These are phyloP conservation scores for Hypericum androsaemum DNA, from an alignment of 345 rosid species.

Conservation along the genomic window DNA sequence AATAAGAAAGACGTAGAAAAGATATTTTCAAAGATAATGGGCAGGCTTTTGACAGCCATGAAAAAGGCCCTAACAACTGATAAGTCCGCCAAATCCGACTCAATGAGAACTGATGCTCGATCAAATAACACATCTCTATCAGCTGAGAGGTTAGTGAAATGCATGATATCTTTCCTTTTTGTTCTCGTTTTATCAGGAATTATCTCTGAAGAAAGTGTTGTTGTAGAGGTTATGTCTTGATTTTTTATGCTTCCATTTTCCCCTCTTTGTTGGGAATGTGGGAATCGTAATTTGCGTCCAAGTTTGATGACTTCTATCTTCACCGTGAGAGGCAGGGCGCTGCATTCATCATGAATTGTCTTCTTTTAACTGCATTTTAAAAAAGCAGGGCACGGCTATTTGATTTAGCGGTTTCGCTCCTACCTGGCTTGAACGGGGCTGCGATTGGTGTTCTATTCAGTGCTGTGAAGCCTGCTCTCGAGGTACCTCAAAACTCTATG, in stretches of 20 bases:
- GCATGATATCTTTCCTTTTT: neutral
- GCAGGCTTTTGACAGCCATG: conserved; percentile 55
- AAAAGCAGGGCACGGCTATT: conserved; percentile 57
- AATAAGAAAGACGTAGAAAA: conserved; percentile 42
- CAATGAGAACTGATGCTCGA: conserved; percentile 47
- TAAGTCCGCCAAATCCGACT: conserved; percentile 27
- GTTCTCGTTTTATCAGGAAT: neutral
- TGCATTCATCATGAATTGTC: neutral
- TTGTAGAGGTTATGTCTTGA: too few species aligned
- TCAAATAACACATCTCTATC: conserved; percentile 35
- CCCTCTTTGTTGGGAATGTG: too few species aligned
- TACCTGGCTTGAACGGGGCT: conserved; percentile 58
- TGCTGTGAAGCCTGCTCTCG: conserved; percentile 66
- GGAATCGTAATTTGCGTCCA: neutral
- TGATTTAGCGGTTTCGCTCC: conserved; percentile 71
- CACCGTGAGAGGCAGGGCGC: neutral
- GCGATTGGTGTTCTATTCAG: conserved; percentile 44
- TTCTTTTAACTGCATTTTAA: conserved; percentile 15
- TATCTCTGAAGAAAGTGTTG: too few species aligned
- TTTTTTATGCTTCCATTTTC: too few species aligned
- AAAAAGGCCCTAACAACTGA: conserved; percentile 41
- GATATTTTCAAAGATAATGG: conserved; percentile 56
- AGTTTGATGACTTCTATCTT: neutral
- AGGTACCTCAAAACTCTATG: conserved; percentile 32
- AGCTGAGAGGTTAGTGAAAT: conserved; percentile 35